Evolutionary conservation across 78 protist species (phyloP).

Genomic region (Chrysochromulina tobinii): DNA sequence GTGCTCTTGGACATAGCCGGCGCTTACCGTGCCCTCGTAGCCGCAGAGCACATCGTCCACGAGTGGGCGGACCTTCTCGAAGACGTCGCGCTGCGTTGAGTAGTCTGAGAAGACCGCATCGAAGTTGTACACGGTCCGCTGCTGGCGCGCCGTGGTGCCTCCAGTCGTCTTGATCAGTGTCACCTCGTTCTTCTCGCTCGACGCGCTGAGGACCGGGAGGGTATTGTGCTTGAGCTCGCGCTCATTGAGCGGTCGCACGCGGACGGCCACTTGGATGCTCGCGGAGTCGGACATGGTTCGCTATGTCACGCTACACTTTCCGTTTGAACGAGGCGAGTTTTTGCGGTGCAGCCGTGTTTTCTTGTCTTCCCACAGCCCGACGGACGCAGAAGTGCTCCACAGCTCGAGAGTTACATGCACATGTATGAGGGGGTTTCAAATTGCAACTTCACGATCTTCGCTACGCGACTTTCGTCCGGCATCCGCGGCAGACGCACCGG

Average conservation of each 20-base stretch:
- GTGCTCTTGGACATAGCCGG: too few relatives aligned
- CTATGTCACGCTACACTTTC: too few relatives aligned
- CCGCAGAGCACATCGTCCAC: conserved; percentile 44
- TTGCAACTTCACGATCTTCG: too few relatives aligned
- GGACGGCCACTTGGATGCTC: neutral
- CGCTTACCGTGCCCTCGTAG: conserved; percentile 30
- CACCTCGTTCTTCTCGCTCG: conserved; percentile 30
- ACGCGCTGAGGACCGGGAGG: conserved; percentile 33
- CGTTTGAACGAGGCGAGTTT: too few relatives aligned
- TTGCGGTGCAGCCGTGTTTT: too few relatives aligned
- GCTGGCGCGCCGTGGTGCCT: conserved; percentile 21
- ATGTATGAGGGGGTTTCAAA: too few relatives aligned
- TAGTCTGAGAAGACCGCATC: conserved; percentile 20
- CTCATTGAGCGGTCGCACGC: conserved; percentile 41
- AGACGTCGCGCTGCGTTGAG: conserved; percentile 47
- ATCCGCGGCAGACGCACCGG: too few relatives aligned
- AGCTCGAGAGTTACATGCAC: too few relatives aligned
- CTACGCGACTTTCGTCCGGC: too few relatives aligned
- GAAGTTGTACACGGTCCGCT: conserved; percentile 8
- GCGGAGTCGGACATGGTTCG: neutral
- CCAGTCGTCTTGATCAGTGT: neutral
- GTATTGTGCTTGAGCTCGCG: conserved; percentile 9
- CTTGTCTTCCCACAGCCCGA: too few relatives aligned
- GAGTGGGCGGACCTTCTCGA: conserved; percentile 32
- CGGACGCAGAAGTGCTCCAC: too few relatives aligned